Conservation (phyloP, 2,329 filamentous ascomycete genomes). For the Ceratocystiopsis minuta region DNA sequence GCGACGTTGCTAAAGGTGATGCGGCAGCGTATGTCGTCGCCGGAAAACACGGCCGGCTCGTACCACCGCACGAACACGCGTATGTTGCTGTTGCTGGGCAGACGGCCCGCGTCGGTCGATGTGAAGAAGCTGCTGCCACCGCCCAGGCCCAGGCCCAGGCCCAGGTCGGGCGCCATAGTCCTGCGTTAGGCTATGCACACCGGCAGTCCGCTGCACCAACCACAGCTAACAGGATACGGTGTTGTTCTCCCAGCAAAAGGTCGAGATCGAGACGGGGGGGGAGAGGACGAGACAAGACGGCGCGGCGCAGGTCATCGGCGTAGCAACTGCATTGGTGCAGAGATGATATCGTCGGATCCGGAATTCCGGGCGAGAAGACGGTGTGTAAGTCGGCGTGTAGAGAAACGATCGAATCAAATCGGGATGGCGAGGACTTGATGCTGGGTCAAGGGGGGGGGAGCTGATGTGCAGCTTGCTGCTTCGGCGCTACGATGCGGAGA, state of each 20-base stretch:
- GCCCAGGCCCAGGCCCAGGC: not conserved
- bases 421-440: no score
- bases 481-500: no score
- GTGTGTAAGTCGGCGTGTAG: no score
- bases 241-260: not conserved
- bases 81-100: constrained; percentile 55
- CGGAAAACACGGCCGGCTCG: constrained; percentile 85
- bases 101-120: not conserved
- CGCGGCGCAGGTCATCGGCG: constrained; percentile 5
- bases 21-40: constrained; percentile 86
- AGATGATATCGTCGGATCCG: no score
- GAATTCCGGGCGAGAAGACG: no score
- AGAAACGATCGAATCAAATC: no score
- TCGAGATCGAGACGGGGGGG: not conserved
- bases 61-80: constrained; percentile 92
- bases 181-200: not conserved
- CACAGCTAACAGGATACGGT: no score
- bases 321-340: not conserved
- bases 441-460: no score
- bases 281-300: not conserved
- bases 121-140: not conserved
- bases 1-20: constrained; percentile 90
- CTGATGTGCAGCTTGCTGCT: no score
- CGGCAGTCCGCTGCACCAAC: not conserved
- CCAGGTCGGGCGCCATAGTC: not conserved